Evolutionary conservation across 2,329 filamentous ascomycete genomes (phyloP).

Genomic region (Acarospora socialis): DNA sequence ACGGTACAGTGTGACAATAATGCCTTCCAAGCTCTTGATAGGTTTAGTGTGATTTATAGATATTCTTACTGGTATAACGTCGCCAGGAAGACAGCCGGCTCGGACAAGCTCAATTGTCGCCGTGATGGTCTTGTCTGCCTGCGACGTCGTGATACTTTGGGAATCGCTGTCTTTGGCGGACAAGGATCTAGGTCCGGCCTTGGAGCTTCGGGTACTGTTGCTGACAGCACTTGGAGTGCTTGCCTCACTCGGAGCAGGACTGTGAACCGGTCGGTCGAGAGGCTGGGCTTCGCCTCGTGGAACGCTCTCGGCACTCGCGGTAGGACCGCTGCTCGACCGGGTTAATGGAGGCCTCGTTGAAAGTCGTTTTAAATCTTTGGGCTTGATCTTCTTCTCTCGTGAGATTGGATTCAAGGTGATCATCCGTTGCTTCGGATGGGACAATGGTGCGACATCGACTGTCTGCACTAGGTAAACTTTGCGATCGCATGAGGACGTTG

Average conservation of each 20-base stretch:
- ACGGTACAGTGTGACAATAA: constrained; percentile 84
- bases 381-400: constrained; percentile 50
- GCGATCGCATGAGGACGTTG: constrained; percentile 64
- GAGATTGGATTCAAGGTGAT: constrained; percentile 81
- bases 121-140: constrained; percentile 59
- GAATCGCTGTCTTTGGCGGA: constrained; percentile 35
- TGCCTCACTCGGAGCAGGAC: constrained; percentile 48
- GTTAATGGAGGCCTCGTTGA: no score
- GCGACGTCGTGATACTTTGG: constrained; percentile 31
- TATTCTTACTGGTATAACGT: constrained; percentile 65
- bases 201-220: constrained; percentile 46
- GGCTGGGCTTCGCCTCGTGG: no score
- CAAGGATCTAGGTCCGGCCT: constrained; percentile 31
- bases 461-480: constrained; percentile 68
- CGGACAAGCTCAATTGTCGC: constrained; percentile 71
- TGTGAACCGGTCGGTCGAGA: constrained; percentile 29
- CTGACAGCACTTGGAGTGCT: constrained; percentile 58
- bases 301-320: no score
- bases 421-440: constrained; percentile 60
- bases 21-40: constrained; percentile 79
- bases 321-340: no score
- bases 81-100: constrained; percentile 74
- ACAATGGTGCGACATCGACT: constrained; percentile 68
- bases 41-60: constrained; percentile 76
- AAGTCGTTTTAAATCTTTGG: no score